Evolutionary conservation across 495 filamentous ascomycete genomes (phyloP), one percentile per base, ranked within the genome.

Genomic region (Tuber indicum): DNA sequence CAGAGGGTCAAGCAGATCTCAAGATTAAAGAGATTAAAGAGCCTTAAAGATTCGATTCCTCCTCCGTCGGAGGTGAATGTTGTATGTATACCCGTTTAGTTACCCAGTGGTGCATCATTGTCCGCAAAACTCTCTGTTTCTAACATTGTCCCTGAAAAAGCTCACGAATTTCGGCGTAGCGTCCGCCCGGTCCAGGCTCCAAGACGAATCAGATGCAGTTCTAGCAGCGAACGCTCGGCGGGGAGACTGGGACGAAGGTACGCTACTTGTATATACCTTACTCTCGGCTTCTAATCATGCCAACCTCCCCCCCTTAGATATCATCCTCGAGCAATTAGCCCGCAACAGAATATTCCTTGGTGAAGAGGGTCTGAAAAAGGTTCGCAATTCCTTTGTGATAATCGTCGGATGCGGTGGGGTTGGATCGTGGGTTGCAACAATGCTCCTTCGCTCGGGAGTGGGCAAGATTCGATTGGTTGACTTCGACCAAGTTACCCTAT

Each of bases 401-500:
- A 88, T 99, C 8, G 93, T 99, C 58, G 96, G 96, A 17, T 95
- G 93, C 80, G 96, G 96, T 74, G 96, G 96, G 43, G 96, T 99
- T 12, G 96, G 96, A 75, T 97, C 94, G 1, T 96, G 98, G 86
- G 93, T 93, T 66, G 89, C 91, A 17, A 90, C 93, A 5, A 92
- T 96, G 32, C 89, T 99, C 23, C 90, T 94, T 10, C 92, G 96
- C 41, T 97, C 94, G 0, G 96, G 96, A 36, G 93, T 97, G 32
- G 89, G 91, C 45, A 91, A 90, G 74, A 89, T 99, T 73, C 92
- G 96, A 2, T 89, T 99, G 42, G 91, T 99, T 79, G 96, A 99
- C 84, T 99, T 99, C 83, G 96, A 99, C 85, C 96, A 99, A 87
- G 96, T 98, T 42, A 94, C 94, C 0, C 87, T 99, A 4, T 96